Percentiles rank a stretch among this genome's conserved stretches.
phyloP scores from a whole-genome alignment of 176 grass and related monocot species.

The Triticum urartu region DNA sequence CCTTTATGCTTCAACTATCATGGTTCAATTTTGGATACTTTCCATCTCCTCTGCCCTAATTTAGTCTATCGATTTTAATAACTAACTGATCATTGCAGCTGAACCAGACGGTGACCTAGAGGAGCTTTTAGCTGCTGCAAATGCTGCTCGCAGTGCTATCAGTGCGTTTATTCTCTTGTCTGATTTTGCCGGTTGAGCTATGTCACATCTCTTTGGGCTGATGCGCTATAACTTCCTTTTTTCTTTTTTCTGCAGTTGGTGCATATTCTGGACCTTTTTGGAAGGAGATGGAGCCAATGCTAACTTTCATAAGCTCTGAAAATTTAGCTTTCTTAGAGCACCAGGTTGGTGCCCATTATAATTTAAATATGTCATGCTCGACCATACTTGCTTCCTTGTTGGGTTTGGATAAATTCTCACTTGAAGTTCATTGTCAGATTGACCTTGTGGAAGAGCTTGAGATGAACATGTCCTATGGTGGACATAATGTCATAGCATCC shows the following conservation, averaged over 20 bases:
- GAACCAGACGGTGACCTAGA: conserved; percentile 73
- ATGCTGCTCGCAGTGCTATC: conserved; percentile 63
- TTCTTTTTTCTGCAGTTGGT: conserved; percentile 48
- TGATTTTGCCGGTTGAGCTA: neutral
- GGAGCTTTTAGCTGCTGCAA: conserved; percentile 78
- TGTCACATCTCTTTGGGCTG: neutral
- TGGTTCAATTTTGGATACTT: neutral
- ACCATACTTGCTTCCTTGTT: conserved; percentile 8
- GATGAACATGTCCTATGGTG: conserved; percentile 50
- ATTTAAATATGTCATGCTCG: conserved; percentile 14
- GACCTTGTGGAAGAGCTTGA: conserved; percentile 76
- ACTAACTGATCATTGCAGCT: conserved; percentile 48
- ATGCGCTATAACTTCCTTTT: conserved; percentile 11
- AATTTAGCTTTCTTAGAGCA: conserved; percentile 68
- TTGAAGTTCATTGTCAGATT: conserved; percentile 48
- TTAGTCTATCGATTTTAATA: conserved; percentile 17
- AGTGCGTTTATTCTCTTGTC: conserved; percentile 41
- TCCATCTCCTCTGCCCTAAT: neutral
- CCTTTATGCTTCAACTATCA: neutral
- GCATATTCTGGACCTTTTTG: conserved; percentile 74
- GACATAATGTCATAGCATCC: conserved; percentile 42
- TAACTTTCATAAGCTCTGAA: conserved; percentile 53
- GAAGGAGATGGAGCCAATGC: conserved; percentile 89
- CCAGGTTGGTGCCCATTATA: conserved; percentile 51
- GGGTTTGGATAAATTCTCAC: conserved; percentile 3